phyloP scores from a whole-genome alignment of 1,284 basidiomycete genomes.

The Papiliotrema terrestris region DNA sequence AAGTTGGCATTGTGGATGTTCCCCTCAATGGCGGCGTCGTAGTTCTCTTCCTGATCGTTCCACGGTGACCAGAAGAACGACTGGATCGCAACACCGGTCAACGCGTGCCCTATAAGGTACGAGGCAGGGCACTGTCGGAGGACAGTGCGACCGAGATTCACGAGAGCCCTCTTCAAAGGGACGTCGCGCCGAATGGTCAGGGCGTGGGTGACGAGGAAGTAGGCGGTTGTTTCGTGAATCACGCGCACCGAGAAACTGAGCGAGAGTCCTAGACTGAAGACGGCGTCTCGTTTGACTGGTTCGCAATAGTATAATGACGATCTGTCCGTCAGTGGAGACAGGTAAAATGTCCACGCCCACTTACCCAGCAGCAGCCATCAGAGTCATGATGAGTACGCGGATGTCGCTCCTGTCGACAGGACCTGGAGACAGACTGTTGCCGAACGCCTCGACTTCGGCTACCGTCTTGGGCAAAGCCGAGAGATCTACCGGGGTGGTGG shows the following conservation, averaged over 20 bases:
- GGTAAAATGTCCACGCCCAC: background rate
- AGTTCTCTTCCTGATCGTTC: slow-evolving; percentile 4
- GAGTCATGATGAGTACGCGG: slow-evolving; percentile 17
- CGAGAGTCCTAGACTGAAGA: slow-evolving; percentile 24
- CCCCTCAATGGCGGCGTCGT: slow-evolving; percentile 15
- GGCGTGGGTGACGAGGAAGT: slow-evolving; percentile 18
- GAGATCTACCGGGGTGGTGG: slow-evolving; percentile 6
- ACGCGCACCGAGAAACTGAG: slow-evolving; percentile 11
- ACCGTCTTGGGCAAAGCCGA: slow-evolving; percentile 10
- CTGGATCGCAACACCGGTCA: slow-evolving; percentile 17
- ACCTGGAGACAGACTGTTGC: background rate
- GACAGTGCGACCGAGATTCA: slow-evolving; percentile 4
- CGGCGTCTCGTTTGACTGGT: slow-evolving; percentile 6
- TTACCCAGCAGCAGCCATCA: slow-evolving; percentile 29
- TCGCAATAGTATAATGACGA: slow-evolving; percentile 25
- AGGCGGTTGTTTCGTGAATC: slow-evolving; percentile 20
- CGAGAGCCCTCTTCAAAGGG: slow-evolving; percentile 6
- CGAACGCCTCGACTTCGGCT: slow-evolving; percentile 16
- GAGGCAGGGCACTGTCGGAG: slow-evolving; percentile 8
- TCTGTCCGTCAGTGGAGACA: background rate
- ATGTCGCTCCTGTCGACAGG: slow-evolving; percentile 11
- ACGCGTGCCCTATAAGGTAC: slow-evolving; percentile 12
- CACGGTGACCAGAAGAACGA: slow-evolving; percentile 11
- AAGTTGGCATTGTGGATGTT: slow-evolving; percentile 23
- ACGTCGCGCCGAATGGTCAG: slow-evolving; percentile 11